Percentiles rank a stretch among this genome's conserved stretches.
These are phyloP conservation scores for Lenzites betulinus DNA, from an alignment of 768 basidiomycete species.

Conservation along the genomic window DNA sequence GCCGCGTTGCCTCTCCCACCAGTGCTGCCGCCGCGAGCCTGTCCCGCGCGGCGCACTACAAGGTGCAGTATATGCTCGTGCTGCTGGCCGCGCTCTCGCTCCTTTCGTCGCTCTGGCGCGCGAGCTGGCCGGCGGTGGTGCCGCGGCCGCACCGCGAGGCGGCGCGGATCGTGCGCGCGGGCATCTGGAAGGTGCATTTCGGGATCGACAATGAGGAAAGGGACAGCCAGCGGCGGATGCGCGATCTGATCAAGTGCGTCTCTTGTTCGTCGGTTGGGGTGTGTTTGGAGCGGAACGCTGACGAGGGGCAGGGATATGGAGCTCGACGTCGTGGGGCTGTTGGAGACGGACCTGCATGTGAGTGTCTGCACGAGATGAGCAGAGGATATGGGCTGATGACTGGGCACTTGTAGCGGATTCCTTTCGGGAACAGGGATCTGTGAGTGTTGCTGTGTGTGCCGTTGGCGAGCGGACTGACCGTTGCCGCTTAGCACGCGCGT, in stretches of 20 bases:
- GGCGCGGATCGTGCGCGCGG: constrained; percentile 71
- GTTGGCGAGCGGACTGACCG: no score
- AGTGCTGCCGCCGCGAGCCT: neutral
- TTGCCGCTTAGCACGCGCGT: constrained; percentile 71
- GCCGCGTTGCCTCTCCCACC: no score
- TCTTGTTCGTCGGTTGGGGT: no score
- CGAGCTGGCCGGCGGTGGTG: constrained; percentile 43
- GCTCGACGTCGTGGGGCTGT: constrained; percentile 79
- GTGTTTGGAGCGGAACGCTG: no score
- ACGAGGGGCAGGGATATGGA: constrained; percentile 79
- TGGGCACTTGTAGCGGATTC: constrained; percentile 48
- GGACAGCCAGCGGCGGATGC: no score
- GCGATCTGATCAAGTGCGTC: no score
- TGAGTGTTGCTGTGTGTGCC: no score
- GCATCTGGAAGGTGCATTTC: constrained; percentile 93
- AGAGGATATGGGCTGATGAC: neutral
- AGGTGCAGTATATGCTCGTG: constrained; percentile 23
- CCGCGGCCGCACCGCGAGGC: constrained; percentile 64
- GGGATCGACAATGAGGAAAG: constrained; percentile 80
- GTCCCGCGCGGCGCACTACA: constrained; percentile 10
- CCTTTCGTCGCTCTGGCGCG: constrained; percentile 52
- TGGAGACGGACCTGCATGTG: constrained; percentile 88
- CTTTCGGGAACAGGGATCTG: constrained; percentile 87
- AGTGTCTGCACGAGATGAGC: constrained; percentile 32
- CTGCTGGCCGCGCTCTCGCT: constrained; percentile 41